These are phyloP conservation scores for Puccinia triticina DNA, from an alignment of 1,284 basidiomycete species.

Conservation along the genomic window DNA sequence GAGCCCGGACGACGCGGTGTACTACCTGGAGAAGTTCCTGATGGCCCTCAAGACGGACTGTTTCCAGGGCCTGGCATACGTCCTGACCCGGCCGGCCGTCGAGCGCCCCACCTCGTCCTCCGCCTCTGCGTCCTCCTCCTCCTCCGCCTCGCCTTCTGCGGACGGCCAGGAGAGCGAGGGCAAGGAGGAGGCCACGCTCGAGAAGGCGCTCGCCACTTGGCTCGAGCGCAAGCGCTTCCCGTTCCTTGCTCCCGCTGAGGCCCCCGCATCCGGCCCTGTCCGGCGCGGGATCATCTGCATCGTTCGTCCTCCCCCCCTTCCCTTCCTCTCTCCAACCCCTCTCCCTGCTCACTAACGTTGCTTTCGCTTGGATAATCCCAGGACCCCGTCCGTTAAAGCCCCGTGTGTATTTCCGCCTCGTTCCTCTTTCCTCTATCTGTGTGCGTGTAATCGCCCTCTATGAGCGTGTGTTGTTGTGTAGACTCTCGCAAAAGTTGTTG, in stretches of 20 bases:
- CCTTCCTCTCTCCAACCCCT: no score
- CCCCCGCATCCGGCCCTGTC: not conserved
- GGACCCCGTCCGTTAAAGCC: no score
- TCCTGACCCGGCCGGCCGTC: not conserved
- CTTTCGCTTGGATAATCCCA: no score
- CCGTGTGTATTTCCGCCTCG: no score
- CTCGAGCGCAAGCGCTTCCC: slow-evolving; percentile 23
- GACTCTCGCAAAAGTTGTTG: no score
- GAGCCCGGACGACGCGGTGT: slow-evolving; percentile 11
- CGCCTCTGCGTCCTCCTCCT: not conserved
- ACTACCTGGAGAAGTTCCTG: slow-evolving; percentile 31
- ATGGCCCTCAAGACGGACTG: slow-evolving; percentile 16
- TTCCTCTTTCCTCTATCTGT: no score
- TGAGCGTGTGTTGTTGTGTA: no score
- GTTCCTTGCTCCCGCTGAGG: not conserved
- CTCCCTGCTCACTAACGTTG: no score
- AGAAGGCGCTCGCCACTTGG: not conserved
- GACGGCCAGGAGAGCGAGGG: not conserved
- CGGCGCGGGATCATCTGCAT: slow-evolving; percentile 6
- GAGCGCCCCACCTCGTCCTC: not conserved
- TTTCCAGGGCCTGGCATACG: slow-evolving; percentile 20
- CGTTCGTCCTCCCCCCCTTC: not conserved
- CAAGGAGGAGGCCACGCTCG: not conserved
- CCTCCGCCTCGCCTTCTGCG: not conserved
- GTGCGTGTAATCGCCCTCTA: no score